Base-by-base conservation (phyloP, 139 green algal species). In the Asterochloris sp. region DNA sequence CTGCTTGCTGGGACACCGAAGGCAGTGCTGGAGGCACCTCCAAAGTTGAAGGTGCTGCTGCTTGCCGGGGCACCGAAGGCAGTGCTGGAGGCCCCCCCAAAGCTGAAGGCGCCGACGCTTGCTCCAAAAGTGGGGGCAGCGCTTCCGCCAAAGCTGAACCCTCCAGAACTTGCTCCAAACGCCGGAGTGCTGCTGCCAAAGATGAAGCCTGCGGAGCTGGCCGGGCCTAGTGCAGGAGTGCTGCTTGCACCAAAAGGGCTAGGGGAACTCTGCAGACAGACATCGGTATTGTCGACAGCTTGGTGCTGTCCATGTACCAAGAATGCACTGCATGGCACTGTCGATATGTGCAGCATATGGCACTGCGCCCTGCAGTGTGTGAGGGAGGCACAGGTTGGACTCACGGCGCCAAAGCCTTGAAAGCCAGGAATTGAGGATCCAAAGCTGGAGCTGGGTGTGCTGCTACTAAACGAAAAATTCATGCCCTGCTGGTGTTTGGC, bases 71-170 rank as follows among this genome's bases (percentile, higher is more conserved):
- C 54, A 54, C 76, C 60, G 47, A 80, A 80, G 12, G 76, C 61
- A 69, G 76, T 47, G 62, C 64, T 69, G 64, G 61, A 69, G 63
- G 78, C 17, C 38, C 66, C 62, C 16, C 79, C 84, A 67, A 78
- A 76, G 19, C 61, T n/a, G 23, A 27, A 69, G n/a, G 68, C 61
- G 27, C 82, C 29, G 29, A 63, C 73, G 27, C 73, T 61, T 13
- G 73, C 80, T 28, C 86, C 86, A 88, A 89, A 89, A 13, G 29
- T 78, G 21, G 84, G 84, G 23, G 86, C 82, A 23, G 24, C 12
- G 26, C 74, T n/a, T 10, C 71, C 62, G 74, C 74, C 66, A 60
- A 82, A 79, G 11, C 78, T 78, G 71, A 87, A 87, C 10, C 62
- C 62, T 27, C 26, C 16, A 10, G 74, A 12, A 12, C 63, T 85